phyloP scores from a whole-genome alignment of 192 early-diverging fungal genomes.

The Coemansia sp. region DNA sequence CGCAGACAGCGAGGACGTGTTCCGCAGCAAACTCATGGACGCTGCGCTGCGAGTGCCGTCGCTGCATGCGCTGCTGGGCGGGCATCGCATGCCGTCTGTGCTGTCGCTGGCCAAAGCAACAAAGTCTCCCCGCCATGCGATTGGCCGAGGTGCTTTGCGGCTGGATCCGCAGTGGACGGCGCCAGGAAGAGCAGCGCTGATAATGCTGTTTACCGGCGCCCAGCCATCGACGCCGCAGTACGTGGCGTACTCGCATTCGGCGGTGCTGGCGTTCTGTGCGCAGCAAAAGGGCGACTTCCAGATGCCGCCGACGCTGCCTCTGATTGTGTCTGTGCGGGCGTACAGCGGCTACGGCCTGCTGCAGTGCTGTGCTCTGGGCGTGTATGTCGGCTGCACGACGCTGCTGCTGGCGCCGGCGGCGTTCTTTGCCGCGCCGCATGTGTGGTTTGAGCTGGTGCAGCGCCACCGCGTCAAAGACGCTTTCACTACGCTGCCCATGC shows the following conservation, averaged over 20 bases:
- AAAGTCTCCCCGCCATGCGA: constrained; percentile 58
- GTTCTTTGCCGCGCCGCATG: constrained; percentile 55
- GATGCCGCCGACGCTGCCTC: constrained; percentile 40
- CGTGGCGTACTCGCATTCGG: constrained; percentile 42
- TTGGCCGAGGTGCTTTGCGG: constrained; percentile 59
- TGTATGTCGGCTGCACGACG: constrained; percentile 60
- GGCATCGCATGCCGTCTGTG: constrained; percentile 54
- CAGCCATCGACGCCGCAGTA: constrained; percentile 51
- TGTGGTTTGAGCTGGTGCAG: constrained; percentile 74
- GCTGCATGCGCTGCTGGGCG: constrained; percentile 34
- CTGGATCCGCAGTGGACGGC: constrained; percentile 57
- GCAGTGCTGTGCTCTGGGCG: constrained; percentile 51
- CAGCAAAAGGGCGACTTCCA: constrained; percentile 55
- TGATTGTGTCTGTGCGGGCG: constrained; percentile 50
- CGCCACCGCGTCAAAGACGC: constrained; percentile 70
- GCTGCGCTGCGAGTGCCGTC: constrained; percentile 56
- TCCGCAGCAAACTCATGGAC: constrained; percentile 62
- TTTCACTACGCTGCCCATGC: constrained; percentile 61
- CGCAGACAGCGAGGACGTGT: constrained; percentile 60
- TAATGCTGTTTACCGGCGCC: constrained; percentile 50
- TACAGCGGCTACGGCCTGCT: constrained; percentile 57
- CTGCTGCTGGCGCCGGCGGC: constrained; percentile 64
- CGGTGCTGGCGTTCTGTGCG: constrained; percentile 36
- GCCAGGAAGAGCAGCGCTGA: constrained; percentile 55
- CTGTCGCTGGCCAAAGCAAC: constrained; percentile 66